Base-by-base conservation (phyloP, 345 rosid species). In the Eutrema japonicum region DNA sequence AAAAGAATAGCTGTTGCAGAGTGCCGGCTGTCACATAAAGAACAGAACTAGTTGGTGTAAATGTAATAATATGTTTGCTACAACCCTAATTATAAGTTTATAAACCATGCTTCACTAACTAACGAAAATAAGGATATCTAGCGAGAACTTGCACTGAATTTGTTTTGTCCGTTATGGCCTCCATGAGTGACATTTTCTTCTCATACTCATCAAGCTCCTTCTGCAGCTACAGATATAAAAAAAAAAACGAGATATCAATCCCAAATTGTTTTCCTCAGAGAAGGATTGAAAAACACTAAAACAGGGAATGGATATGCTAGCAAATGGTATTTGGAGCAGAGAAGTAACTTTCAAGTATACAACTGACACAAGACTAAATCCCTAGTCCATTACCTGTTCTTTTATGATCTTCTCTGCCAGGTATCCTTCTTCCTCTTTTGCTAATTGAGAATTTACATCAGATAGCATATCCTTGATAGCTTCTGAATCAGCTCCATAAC, bases 131-230 rank as follows among this genome's bases (percentile, higher is more conserved):
- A 84, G 94, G 96, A 93, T 93, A 93, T 87, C 78, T 81, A 53
- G 89, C 80, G 43, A 86, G 74, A 64, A 76, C 82, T 63, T 80
- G 85, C 75, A 90, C 61, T 62, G 79, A 78, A 63, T 78, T 79
- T 41, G 87, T 82, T 80, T 79, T 85, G 22, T 83, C 78, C 81
- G 62, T 57, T 64, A 85, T 68, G 52, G 71, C 74, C 79, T 85
- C 88, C 85, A 90, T 78, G 77, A 84, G 74, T 64, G 77, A 84
- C 50, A 83, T 76, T 84, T 89, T 85, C 84, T 78, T 88, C 76
- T 90, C 83, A 80, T 84, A 76, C 35, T 83, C 89, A 73, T 71
- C 67, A 46, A 82, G 73, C 71, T 86, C 87, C 76, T 81, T 81
- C 80, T 80, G 84, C 77, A 88, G 68, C 96, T 89, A 87, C 78